Base-by-base conservation (phyloP, 2,329 filamentous ascomycete genomes). In the Penicillium sp. region DNA sequence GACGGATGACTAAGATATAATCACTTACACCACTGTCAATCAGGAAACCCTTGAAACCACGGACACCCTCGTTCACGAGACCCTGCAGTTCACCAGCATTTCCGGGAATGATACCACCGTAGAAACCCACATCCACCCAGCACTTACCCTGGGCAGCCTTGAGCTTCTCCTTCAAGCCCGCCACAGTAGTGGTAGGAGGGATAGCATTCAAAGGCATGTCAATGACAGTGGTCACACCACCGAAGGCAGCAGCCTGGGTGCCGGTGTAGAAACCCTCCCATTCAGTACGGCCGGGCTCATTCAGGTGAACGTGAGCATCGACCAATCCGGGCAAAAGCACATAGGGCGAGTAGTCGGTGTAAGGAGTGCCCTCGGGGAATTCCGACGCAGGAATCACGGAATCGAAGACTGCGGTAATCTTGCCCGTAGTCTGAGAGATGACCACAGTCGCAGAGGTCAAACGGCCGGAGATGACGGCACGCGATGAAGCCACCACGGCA, bases 91-190 rank as follows among this genome's bases (percentile, higher is more conserved):
- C 87, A 11, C 84, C 75, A 3, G 87, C 84, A 71, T 99, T 99
- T 1, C 93, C 95, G 3, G 95, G 95, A 48, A 99, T 87, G 39
- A 98, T 87, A 31, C 95, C 95, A 26, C 95, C 95, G 72, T 98
- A 98, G 76, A 99, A 98, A 29, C 92, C 95, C n/a, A 98, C 93
- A 68, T 98, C 95, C 26, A 98, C 91, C 93, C 93, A 99, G 77
- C 93, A 96, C 77, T 98, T 89, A 33, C 90, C 91, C 59, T 84
- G 77, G 42, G 91, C 91, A 24, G 95, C 95, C 27, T 85, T 84
- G 47, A 96, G 81, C 81, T 99, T 99, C 79, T 91, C 90, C 60
- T 89, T 82, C 65, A 99, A 84, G 7, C 90, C 91, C 19, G 82
- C 80, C 3, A 98, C 82, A 0, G 93, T 98, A 10, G 93, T 98